Percentiles rank a stretch among this genome's conserved stretches.
These are phyloP conservation scores for Lactarius quietus DNA, from an alignment of 768 basidiomycete genomes.

Conservation along the genomic window DNA sequence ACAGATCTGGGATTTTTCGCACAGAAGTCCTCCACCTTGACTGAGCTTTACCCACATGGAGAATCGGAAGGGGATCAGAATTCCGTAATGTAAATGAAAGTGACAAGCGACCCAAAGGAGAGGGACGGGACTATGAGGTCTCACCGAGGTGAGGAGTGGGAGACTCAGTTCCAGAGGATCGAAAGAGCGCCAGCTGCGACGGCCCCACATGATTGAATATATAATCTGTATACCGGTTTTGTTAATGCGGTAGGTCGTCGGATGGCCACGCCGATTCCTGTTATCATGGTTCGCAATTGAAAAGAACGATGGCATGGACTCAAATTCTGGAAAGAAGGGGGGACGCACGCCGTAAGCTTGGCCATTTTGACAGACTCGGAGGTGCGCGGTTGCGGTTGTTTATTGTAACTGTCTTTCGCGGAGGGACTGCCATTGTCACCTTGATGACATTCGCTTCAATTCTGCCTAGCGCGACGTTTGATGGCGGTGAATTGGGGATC, in stretches of 20 bases:
- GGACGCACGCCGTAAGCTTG: slow-evolving; percentile 25
- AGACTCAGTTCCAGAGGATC: background rate
- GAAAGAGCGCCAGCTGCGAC: slow-evolving; percentile 1
- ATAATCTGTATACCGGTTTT: background rate
- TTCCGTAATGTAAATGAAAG: slow-evolving; percentile 26
- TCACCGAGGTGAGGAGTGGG: background rate
- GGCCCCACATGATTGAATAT: background rate
- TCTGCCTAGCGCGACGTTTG: slow-evolving; percentile 4
- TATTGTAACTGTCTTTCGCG: slow-evolving; percentile 8
- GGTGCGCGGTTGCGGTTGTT: background rate
- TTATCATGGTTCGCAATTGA: slow-evolving; percentile 17
- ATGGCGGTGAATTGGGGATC: slow-evolving; percentile 22
- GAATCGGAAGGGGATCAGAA: slow-evolving; percentile 25
- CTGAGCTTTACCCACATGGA: slow-evolving; percentile 26
- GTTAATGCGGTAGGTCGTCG: background rate
- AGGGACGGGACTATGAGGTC: background rate
- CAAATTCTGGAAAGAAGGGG: slow-evolving; percentile 24
- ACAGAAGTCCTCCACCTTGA: slow-evolving; percentile 20
- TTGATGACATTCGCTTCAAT: background rate
- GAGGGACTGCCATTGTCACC: background rate
- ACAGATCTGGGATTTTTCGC: slow-evolving; percentile 22
- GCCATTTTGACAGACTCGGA: slow-evolving; percentile 10
- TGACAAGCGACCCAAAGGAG: slow-evolving; percentile 13
- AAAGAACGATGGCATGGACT: slow-evolving; percentile 13
- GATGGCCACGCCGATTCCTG: slow-evolving; percentile 12